Percentiles rank a stretch among this genome's conserved stretches.
phyloP scores from a whole-genome alignment of 2,329 filamentous ascomycete species.

The Calonectria pseudoturangicola region DNA sequence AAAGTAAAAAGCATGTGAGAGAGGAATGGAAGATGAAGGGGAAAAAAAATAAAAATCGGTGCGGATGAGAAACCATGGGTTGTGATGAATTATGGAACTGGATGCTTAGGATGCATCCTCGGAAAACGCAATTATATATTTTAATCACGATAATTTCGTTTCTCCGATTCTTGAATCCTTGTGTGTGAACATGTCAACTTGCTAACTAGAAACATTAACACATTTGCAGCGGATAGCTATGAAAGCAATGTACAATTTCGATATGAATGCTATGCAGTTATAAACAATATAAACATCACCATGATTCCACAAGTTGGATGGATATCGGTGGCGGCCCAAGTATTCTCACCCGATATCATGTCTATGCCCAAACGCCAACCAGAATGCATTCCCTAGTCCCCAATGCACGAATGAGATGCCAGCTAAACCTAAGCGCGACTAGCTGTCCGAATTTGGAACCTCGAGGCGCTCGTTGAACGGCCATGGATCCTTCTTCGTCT shows the following conservation, averaged over 20 bases:
- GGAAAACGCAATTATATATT: conserved; percentile 29
- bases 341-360: background rate
- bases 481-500: conserved; percentile 45
- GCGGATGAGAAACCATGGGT: conserved; percentile 4
- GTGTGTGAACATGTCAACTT: background rate
- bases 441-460: conserved; percentile 29
- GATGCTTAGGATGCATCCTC: conserved; percentile 23
- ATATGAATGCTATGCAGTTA: background rate
- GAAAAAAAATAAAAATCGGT: conserved; percentile 12
- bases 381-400: background rate
- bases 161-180: background rate
- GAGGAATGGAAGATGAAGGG: background rate
- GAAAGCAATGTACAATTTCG: no score
- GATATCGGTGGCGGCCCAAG: background rate
- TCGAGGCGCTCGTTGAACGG: conserved; percentile 48
- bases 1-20: background rate
- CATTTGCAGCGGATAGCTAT: no score
- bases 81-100: conserved; percentile 26
- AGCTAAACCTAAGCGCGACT: background rate
- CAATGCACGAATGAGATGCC: background rate
- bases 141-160: conserved; percentile 32
- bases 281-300: background rate
- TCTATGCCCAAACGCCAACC: background rate
- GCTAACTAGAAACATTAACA: background rate
- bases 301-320: background rate